Percentiles rank a stretch among this genome's conserved stretches.
These are phyloP conservation scores for Yarrowia divulgata DNA, from an alignment of 805 yeast species.

Conservation along the genomic window DNA sequence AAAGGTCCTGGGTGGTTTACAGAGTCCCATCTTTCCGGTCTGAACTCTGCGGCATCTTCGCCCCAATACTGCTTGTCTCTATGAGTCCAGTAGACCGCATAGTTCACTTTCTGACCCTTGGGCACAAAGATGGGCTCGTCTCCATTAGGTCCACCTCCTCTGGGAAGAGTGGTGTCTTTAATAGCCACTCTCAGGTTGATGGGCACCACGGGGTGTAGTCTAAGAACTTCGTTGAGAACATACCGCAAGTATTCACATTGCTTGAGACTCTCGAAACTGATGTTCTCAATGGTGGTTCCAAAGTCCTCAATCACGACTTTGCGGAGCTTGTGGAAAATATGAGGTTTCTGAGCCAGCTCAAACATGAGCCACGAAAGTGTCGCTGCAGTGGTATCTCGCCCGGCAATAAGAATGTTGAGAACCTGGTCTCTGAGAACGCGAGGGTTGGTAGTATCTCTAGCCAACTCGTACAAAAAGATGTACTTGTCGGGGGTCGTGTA, in stretches of 20 bases:
- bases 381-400: slow-evolving; percentile 64
- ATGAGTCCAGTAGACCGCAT: slow-evolving; percentile 56
- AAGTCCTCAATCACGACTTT: slow-evolving; percentile 52
- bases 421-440: slow-evolving; percentile 57
- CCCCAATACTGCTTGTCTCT: slow-evolving; percentile 55
- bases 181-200: slow-evolving; percentile 56
- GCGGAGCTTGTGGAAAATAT: slow-evolving; percentile 50
- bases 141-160: slow-evolving; percentile 59
- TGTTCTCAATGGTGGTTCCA: slow-evolving; percentile 47
- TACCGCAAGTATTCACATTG: slow-evolving; percentile 57
- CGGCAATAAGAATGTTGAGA: slow-evolving; percentile 46
- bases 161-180: slow-evolving; percentile 58
- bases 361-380: slow-evolving; percentile 56
- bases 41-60: slow-evolving; percentile 54
- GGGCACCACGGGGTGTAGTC: slow-evolving; percentile 62
- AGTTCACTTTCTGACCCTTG: slow-evolving; percentile 56
- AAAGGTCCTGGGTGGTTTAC: slow-evolving; percentile 43
- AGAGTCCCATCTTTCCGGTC: slow-evolving; percentile 60
- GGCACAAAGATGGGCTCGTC: slow-evolving; percentile 53
- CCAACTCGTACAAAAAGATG: slow-evolving; percentile 58
- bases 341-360: slow-evolving; percentile 55
- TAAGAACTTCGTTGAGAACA: slow-evolving; percentile 58
- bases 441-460: slow-evolving; percentile 58
- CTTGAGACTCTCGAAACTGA: slow-evolving; percentile 58
- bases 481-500: slow-evolving; percentile 50